Base-by-base conservation (phyloP, 1,284 basidiomycete genomes). In the Mixia osmundae region DNA sequence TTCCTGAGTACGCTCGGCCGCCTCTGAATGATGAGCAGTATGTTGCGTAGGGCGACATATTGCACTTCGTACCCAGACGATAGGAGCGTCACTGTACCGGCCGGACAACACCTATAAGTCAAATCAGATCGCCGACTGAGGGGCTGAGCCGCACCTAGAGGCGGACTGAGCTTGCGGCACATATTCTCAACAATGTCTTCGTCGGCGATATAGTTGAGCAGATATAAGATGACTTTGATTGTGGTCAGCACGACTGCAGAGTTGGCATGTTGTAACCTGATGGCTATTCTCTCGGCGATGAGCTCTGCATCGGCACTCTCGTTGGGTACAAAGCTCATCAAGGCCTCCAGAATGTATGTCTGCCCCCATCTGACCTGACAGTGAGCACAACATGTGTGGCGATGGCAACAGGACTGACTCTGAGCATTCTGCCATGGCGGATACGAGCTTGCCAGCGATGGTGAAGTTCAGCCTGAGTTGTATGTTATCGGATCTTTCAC, bases 151-250 rank as follows among this genome's bases (percentile, higher is more conserved):
- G 46, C 46, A 85, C 83, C 80, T 52, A 94, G 58, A 14, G 89
- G 89, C 11, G 89, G 85, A 1, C 85, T 85, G 72, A 99, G 87
- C 61, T 94, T 94, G 55, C 78, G 74, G 60, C 89, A 94, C 42
- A 94, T 74, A 46, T 74, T 67, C 40, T 89, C 76, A 38, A 91
- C 77, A 30, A 83, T 61, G 34, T 66, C 68, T 39, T 77, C 68
- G 54, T 78, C 76, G 44, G 83, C 77, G 74, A 97, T 95, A 58
- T 97, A 99, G 57, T 97, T 97, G 87, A 97, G 94, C 44, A 97
- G 64, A 55, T 94, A 97, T 14, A 97, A 62, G 21, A 95, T 67
- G 31, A 80, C 74, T 60, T 99, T 97, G 65, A 94, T 80, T 4
- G 83, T 76, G 5, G 83, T 85, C 30, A 91, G 63, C 7, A 89